Evolutionary conservation across 2,329 filamentous ascomycete species (phyloP).

Genomic region (Metarhizium anisopliae): DNA sequence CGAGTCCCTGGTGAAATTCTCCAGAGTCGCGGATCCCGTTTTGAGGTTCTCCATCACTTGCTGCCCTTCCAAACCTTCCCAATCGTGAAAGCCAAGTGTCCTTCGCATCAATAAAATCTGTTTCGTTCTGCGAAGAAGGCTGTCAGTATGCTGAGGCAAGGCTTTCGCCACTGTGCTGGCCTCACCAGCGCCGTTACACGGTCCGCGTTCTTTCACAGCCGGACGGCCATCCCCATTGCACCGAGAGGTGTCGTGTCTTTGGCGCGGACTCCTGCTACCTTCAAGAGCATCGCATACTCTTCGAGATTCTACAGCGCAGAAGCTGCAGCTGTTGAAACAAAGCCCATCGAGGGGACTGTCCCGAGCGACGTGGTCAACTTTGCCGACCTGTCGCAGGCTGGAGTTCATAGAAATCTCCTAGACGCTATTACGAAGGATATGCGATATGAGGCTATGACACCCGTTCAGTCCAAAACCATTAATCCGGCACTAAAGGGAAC

Average conservation of each 20-base stretch:
- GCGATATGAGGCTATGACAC: conserved; percentile 78
- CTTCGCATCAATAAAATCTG: neutral
- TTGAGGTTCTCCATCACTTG: neutral
- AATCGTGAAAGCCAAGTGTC: neutral
- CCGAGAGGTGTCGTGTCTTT: conserved; percentile 12
- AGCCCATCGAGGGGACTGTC: conserved; percentile 4
- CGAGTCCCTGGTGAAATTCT: neutral
- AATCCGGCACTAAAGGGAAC: conserved; percentile 67
- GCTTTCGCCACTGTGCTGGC: conserved; percentile 29
- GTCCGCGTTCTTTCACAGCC: conserved; percentile 20
- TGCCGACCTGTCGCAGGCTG: conserved; percentile 31
- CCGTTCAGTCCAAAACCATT: conserved; percentile 82
- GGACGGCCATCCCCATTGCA: conserved; percentile 15
- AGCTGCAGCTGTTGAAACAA: conserved; percentile 18
- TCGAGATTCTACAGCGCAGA: conserved; percentile 32
- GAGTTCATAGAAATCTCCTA: conserved; percentile 58
- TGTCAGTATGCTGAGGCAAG: conserved; percentile 25
- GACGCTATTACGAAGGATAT: conserved; percentile 61
- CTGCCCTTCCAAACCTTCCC: neutral
- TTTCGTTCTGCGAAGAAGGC: neutral
- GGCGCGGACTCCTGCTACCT: conserved; percentile 9
- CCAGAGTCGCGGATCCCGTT: neutral
- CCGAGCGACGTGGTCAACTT: conserved; percentile 30
- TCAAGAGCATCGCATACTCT: conserved; percentile 15
- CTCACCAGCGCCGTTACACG: conserved; percentile 23